Percentiles rank a stretch among this genome's conserved stretches.
phyloP scores from a whole-genome alignment of 306 rosid species.

The Rosa persica region DNA sequence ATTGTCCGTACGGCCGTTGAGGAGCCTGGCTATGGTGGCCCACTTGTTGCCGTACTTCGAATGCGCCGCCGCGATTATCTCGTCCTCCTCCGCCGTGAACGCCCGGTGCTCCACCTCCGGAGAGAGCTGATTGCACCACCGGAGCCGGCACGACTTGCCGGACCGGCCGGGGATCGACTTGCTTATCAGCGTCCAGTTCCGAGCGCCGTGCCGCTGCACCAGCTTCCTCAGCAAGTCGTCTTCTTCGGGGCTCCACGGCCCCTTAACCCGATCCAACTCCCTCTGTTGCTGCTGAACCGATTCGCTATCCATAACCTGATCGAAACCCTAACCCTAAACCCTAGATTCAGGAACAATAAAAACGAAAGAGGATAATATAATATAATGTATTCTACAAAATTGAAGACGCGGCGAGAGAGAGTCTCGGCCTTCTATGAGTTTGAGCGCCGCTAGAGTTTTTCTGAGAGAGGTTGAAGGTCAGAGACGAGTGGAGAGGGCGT shows the following conservation, averaged over 20 bases:
- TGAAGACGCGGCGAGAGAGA: slow-evolving; percentile 16
- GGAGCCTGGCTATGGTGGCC: slow-evolving; percentile 66
- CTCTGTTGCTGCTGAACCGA: slow-evolving; percentile 15
- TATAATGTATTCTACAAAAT: neutral
- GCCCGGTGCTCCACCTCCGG: slow-evolving; percentile 57
- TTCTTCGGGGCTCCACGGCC: slow-evolving; percentile 62
- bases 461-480: neutral
- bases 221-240: slow-evolving; percentile 41
- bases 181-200: slow-evolving; percentile 53
- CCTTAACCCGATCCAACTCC: slow-evolving; percentile 47
- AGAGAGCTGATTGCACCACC: slow-evolving; percentile 68
- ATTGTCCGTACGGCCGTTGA: slow-evolving; percentile 62
- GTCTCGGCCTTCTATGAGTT: neutral
- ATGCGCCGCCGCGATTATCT: slow-evolving; percentile 41
- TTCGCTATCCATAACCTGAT: neutral
- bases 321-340: slow-evolving; percentile 13
- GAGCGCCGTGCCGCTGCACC: slow-evolving; percentile 42
- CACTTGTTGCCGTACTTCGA: slow-evolving; percentile 50
- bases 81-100: slow-evolving; percentile 49
- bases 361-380: neutral
- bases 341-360: no score
- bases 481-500: slow-evolving; percentile 14
- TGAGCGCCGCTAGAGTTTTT: neutral
- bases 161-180: slow-evolving; percentile 49
- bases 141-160: slow-evolving; percentile 59